Percentiles rank a stretch among this genome's conserved stretches.
phyloP scores from a whole-genome alignment of 2,329 filamentous ascomycete genomes.

The Penicillium decumbens region DNA sequence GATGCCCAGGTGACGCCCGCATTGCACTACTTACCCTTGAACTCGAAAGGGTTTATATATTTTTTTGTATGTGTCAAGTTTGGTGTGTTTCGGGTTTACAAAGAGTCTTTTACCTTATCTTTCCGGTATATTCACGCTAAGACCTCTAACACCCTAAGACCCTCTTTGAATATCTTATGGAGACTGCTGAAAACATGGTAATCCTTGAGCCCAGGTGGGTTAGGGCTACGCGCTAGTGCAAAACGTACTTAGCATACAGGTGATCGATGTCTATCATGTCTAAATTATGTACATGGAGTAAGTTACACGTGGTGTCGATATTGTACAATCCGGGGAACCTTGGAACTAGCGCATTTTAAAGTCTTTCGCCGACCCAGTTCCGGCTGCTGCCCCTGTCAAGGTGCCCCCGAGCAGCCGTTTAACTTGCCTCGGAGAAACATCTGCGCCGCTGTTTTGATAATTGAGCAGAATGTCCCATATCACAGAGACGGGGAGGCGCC shows the following conservation, averaged over 20 bases:
- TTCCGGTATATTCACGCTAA: background rate
- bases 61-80: background rate
- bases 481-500: slow-evolving; percentile 27
- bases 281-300: background rate
- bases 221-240: background rate
- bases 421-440: slow-evolving; percentile 22
- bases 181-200: background rate
- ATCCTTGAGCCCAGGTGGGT: background rate
- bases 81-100: background rate
- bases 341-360: slow-evolving; percentile 7
- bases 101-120: background rate
- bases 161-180: too few species aligned
- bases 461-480: slow-evolving; percentile 37
- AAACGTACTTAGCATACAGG: background rate
- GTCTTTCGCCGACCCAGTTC: slow-evolving; percentile 8
- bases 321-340: background rate
- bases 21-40: background rate
- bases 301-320: background rate
- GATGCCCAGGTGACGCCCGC: background rate
- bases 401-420: slow-evolving; percentile 29
- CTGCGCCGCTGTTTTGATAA: slow-evolving; percentile 31
- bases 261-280: background rate
- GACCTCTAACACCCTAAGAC: too few species aligned
- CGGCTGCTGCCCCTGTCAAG: slow-evolving; percentile 25
- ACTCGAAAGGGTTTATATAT: background rate